Percentiles rank a stretch among this genome's conserved stretches.
Conservation (phyloP, 2,329 filamentous ascomycete species). For the Diaporthe citriasiana region DNA sequence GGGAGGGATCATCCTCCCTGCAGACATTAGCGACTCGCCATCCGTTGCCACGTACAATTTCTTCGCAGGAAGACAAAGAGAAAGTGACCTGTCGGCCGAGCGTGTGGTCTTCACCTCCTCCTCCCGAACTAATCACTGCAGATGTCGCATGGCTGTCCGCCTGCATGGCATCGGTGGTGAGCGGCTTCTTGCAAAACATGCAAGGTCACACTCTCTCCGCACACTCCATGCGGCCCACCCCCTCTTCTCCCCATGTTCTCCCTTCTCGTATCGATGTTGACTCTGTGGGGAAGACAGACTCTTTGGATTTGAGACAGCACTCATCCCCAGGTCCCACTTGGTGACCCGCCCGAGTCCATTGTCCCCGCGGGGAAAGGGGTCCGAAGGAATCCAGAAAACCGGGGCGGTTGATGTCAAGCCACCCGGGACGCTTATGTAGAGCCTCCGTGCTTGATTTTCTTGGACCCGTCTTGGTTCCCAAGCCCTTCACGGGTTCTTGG, state of each 20-base stretch:
- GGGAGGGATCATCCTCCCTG: conserved; percentile 30
- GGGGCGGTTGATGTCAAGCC: conserved; percentile 22
- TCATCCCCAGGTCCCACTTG: conserved; percentile 15
- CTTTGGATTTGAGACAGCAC: not conserved
- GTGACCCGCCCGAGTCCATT: conserved; percentile 9
- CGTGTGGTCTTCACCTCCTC: not conserved
- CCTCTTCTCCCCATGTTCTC: not conserved
- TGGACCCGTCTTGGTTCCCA: conserved; percentile 33
- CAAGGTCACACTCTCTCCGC: not conserved
- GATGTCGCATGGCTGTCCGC: not conserved
- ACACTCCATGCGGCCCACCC: not conserved
- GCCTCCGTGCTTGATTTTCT: conserved; percentile 33
- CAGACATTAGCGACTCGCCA: conserved; percentile 14
- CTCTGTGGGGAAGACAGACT: conserved; percentile 14
- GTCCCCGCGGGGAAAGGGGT: conserved; percentile 37
- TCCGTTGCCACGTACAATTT: conserved; percentile 12
- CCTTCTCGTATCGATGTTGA: conserved; percentile 13
- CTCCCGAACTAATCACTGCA: not conserved
- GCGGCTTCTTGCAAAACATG: not conserved
- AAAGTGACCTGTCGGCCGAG: conserved; percentile 27
- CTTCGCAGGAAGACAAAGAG: not conserved
- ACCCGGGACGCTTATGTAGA: conserved; percentile 10
- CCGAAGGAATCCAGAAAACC: conserved; percentile 18
- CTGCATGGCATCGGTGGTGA: not conserved
- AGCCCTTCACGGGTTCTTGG: conserved; percentile 24